Percentiles rank a stretch among this genome's conserved stretches.
phyloP scores from a whole-genome alignment of 2,329 filamentous ascomycete genomes.

The Dactylellina haptotyla region DNA sequence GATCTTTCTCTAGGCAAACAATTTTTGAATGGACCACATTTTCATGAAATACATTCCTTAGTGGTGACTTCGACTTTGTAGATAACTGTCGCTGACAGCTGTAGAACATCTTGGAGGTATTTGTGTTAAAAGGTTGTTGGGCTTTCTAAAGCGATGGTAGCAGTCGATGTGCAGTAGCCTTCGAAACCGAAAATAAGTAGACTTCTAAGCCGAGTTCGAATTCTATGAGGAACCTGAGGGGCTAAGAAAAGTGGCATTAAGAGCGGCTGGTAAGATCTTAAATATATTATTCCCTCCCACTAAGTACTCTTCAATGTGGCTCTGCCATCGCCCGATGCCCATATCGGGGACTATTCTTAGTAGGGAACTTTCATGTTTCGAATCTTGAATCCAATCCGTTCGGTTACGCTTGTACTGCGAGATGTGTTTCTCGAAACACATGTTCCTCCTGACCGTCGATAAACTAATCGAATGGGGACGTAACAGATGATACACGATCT shows the following conservation, averaged over 20 bases:
- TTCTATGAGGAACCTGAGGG: conserved; percentile 31
- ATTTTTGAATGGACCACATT: conserved; percentile 45
- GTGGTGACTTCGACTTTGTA: conserved; percentile 3
- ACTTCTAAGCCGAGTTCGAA: conserved; percentile 4
- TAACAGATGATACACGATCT: not conserved
- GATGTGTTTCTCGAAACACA: not conserved
- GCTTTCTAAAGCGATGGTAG: conserved; percentile 6
- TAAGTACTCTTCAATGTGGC: not conserved
- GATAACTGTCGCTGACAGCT: conserved; percentile 24
- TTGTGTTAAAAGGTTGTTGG: conserved; percentile 32
- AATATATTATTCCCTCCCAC: conserved; percentile 8
- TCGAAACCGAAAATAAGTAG: not conserved
- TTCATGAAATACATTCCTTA: conserved; percentile 20
- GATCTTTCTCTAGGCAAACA: conserved; percentile 46
- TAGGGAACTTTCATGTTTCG: conserved; percentile 44
- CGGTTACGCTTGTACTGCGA: conserved; percentile 36
- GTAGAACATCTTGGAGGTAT: conserved; percentile 41
- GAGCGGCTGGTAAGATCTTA: conserved; percentile 14
- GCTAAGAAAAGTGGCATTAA: conserved; percentile 4
- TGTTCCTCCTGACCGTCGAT: not conserved
- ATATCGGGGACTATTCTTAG: conserved; percentile 46
- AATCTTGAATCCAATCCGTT: conserved; percentile 31
- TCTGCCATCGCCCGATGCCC: not conserved
- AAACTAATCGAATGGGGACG: not conserved
- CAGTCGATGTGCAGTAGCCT: not conserved